A percentile compares a stretch with the other conserved stretches of the same genome.
These are phyloP conservation scores for Syzygium malaccense DNA, from an alignment of 441 rosid species.

Conservation along the genomic window DNA sequence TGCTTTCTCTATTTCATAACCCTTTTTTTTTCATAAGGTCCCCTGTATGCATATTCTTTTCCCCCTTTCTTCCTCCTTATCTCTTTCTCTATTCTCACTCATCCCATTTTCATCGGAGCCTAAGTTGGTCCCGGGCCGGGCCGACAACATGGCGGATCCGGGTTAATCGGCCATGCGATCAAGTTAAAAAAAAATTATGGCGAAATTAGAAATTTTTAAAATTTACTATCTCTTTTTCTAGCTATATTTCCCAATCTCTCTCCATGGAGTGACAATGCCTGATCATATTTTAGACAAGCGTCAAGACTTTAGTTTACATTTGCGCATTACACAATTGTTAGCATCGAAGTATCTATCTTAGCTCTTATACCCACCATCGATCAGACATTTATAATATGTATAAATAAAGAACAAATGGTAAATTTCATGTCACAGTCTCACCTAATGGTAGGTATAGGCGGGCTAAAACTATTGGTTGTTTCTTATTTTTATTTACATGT, in stretches of 20 bases:
- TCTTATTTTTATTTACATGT: neutral
- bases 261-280: neutral
- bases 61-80: neutral
- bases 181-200: neutral
- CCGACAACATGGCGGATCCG: neutral
- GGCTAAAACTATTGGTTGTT: neutral
- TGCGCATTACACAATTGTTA: neutral
- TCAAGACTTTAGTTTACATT: neutral
- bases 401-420: neutral
- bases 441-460: neutral
- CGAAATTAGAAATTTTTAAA: neutral
- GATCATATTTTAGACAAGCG: neutral
- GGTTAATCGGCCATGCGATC: neutral
- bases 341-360: neutral
- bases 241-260: neutral
- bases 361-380: neutral
- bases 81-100: neutral
- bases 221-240: neutral
- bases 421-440: neutral
- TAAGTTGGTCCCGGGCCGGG: neutral
- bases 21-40: neutral
- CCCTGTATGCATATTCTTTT: neutral
- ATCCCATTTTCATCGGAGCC: neutral
- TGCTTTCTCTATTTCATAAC: neutral
- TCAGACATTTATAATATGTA: accelerated